Percentiles rank a stretch among this genome's conserved stretches.
Conservation (phyloP, 2,329 filamentous ascomycete species). For the Penicillium expansum region DNA sequence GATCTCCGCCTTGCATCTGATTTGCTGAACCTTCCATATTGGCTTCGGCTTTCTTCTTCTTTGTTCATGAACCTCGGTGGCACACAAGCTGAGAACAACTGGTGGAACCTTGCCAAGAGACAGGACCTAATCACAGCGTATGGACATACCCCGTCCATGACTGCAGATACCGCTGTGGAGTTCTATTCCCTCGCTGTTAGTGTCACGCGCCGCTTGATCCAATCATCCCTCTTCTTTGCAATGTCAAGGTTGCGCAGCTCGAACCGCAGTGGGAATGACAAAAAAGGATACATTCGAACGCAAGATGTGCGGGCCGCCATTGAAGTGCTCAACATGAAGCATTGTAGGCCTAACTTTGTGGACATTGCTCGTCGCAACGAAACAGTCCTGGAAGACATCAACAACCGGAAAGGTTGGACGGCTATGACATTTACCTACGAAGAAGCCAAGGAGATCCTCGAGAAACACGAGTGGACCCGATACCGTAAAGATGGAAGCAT, state of each 20-base stretch:
- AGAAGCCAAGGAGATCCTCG: constrained; percentile 26
- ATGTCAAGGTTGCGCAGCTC: constrained; percentile 62
- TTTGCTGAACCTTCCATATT: constrained; percentile 59
- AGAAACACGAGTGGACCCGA: constrained; percentile 11
- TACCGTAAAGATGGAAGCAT: constrained; percentile 3
- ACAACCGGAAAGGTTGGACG: constrained; percentile 30
- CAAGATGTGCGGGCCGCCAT: constrained; percentile 57
- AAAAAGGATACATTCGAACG: constrained; percentile 38
- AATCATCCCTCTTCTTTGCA: constrained; percentile 68
- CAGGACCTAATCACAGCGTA: constrained; percentile 17
- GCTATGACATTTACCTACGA: constrained; percentile 32
- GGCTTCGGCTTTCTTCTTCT: constrained; percentile 62
- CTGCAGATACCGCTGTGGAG: constrained; percentile 72
- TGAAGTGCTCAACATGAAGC: constrained; percentile 52
- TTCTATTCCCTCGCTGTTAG: constrained; percentile 67
- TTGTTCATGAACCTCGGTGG: constrained; percentile 72
- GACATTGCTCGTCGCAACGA: constrained; percentile 52
- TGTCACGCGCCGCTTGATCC: constrained; percentile 67
- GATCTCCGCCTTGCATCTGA: constrained; percentile 50
- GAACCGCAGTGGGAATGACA: constrained; percentile 31
- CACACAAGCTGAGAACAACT: constrained; percentile 61
- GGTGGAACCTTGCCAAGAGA: constrained; percentile 56
- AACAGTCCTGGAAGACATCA: constrained; percentile 49
- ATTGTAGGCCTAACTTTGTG: constrained; percentile 52
- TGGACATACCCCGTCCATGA: constrained; percentile 62